These are phyloP conservation scores for Canavalia gladiata DNA, from an alignment of 306 rosid genomes.

Conservation along the genomic window DNA sequence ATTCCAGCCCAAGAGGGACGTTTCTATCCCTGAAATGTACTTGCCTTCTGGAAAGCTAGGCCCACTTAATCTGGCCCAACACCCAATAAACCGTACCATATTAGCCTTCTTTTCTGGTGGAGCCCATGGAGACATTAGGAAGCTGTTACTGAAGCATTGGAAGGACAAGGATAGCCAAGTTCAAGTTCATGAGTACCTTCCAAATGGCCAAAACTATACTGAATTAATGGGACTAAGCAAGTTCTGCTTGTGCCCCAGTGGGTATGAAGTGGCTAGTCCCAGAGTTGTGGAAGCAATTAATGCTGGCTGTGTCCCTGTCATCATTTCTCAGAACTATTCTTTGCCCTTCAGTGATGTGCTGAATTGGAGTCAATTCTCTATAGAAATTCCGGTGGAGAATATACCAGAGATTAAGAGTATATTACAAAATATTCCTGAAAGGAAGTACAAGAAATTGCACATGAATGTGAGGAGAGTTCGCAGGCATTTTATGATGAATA, in stretches of 20 bases:
- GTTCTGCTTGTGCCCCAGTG: conserved; percentile 90
- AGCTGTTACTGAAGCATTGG: conserved; percentile 61
- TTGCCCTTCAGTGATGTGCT: conserved; percentile 86
- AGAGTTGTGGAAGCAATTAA: conserved; percentile 78
- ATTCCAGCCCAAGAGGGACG: conserved; percentile 66
- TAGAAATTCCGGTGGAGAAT: conserved; percentile 58
- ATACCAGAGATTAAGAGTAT: conserved; percentile 69
- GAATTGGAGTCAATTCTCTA: conserved; percentile 72
- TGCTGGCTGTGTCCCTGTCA: conserved; percentile 79
- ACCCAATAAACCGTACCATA: conserved; percentile 57
- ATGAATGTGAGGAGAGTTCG: conserved; percentile 55
- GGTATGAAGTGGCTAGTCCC: conserved; percentile 86
- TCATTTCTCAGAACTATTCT: conserved; percentile 63
- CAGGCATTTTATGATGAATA: conserved; percentile 71
- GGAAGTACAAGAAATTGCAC: conserved; percentile 59
- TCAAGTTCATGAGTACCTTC: conserved; percentile 72
- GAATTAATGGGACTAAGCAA: conserved; percentile 65
- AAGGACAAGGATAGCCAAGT: conserved; percentile 68
- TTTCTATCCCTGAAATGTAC: conserved; percentile 71
- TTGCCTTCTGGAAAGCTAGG: conserved; percentile 59
- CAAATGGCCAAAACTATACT: conserved; percentile 60
- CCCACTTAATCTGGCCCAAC: conserved; percentile 52
- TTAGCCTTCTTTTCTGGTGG: conserved; percentile 77
- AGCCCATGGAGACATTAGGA: conserved; percentile 65
- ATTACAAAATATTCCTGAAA: conserved; percentile 54